Evolutionary conservation across 2,329 filamentous ascomycete species (phyloP).

Genomic region (Claviceps sp.): DNA sequence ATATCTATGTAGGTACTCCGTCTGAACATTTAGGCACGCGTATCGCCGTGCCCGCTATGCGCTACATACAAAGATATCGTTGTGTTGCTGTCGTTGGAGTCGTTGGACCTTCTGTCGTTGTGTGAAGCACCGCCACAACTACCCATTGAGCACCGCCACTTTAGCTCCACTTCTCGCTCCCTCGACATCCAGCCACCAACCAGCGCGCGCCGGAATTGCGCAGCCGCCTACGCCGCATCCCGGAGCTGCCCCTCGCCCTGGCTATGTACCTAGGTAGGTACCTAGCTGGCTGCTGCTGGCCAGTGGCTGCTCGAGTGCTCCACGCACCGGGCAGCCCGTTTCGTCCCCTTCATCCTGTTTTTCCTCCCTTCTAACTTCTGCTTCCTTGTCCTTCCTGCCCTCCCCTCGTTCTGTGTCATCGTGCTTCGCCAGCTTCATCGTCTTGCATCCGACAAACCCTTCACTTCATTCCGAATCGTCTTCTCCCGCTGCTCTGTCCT

Average conservation of each 20-base stretch:
- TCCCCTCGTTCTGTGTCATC: background rate
- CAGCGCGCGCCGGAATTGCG: background rate
- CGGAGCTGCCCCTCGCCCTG: background rate
- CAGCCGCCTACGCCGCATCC: background rate
- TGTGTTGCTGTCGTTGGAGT: too few species aligned
- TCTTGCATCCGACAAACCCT: background rate
- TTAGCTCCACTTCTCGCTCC: background rate
- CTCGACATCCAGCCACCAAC: background rate
- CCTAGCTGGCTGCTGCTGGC: too few species aligned
- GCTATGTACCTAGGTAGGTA: too few species aligned
- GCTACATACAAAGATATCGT: too few species aligned
- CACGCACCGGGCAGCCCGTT: background rate
- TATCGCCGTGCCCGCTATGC: too few species aligned
- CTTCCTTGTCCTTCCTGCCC: background rate
- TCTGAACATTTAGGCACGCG: too few species aligned
- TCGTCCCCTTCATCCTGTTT: background rate
- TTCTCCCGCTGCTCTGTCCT: slow-evolving; percentile 5
- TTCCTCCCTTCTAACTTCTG: background rate
- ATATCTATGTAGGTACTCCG: too few species aligned
- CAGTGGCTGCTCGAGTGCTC: background rate
- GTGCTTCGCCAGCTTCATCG: background rate
- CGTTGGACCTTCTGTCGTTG: too few species aligned
- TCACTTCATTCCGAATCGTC: background rate
- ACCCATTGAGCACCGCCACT: too few species aligned
- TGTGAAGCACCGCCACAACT: too few species aligned